These are phyloP conservation scores for Penicillium sp. DNA, from an alignment of 2,329 filamentous ascomycete genomes.

Conservation along the genomic window DNA sequence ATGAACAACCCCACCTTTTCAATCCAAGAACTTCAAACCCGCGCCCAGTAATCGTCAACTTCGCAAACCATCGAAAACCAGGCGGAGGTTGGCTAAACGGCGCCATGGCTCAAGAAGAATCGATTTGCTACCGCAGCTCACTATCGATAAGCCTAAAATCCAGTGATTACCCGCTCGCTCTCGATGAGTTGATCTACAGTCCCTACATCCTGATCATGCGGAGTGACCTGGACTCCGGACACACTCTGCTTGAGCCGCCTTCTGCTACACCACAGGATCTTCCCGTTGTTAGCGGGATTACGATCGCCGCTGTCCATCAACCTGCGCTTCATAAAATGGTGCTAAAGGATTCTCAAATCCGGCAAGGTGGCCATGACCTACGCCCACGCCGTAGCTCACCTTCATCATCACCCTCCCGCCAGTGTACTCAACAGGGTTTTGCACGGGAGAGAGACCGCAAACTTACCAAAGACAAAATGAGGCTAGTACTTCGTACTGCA, in stretches of 20 bases:
- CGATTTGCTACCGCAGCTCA: slow-evolving; percentile 1
- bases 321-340: neutral
- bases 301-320: neutral
- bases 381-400: neutral
- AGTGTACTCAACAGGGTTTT: neutral
- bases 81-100: neutral
- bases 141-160: neutral
- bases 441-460: neutral
- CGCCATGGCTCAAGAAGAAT: neutral
- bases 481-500: neutral
- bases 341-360: neutral
- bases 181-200: neutral
- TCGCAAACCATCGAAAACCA: neutral
- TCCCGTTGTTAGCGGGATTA: neutral
- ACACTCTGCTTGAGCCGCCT: neutral
- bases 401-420: neutral
- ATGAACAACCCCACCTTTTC: neutral
- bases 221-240: neutral
- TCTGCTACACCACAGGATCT: neutral
- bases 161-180: neutral
- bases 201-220: neutral
- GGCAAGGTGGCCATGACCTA: neutral
- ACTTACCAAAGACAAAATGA: neutral
- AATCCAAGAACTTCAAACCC: neutral
- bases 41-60: neutral